phyloP scores from a whole-genome alignment of 106 monocot species.

The Dactylorhiza incarnata region DNA sequence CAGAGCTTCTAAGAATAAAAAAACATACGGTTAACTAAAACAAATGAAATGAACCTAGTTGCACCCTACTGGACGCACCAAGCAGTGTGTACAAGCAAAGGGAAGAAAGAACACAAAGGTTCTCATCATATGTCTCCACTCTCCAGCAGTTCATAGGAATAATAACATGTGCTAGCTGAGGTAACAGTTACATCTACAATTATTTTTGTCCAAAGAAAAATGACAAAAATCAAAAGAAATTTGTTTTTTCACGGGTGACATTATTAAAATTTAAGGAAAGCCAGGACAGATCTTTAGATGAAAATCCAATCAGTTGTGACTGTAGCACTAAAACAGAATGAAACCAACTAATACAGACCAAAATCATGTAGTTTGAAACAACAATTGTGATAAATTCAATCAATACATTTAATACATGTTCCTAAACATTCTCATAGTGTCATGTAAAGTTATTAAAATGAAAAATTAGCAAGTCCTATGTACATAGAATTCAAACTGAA shows the following conservation, averaged over 20 bases:
- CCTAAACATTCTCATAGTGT: neutral
- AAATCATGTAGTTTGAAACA: neutral
- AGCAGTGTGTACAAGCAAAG: neutral
- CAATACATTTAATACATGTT: neutral
- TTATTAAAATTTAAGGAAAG: neutral
- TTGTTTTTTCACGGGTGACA: neutral
- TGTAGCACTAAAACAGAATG: slow-evolving; percentile 1
- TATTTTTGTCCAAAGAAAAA: slow-evolving; percentile 1
- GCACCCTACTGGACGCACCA: neutral
- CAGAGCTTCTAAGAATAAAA: neutral
- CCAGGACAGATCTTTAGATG: neutral
- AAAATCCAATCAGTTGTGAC: neutral
- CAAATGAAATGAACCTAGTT: neutral
- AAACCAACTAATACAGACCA: neutral
- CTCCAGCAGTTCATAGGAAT: neutral
- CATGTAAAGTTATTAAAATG: neutral
- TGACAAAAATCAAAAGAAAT: neutral
- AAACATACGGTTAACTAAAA: neutral
- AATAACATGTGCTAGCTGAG: neutral
- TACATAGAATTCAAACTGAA: neutral
- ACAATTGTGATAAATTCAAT: neutral
- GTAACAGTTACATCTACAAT: neutral
- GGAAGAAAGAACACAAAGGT: neutral
- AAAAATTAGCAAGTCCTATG: neutral
- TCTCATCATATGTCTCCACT: neutral